Evolutionary conservation across 176 grass and related monocot genomes (phyloP).

Genomic region (Ananas comosus): DNA sequence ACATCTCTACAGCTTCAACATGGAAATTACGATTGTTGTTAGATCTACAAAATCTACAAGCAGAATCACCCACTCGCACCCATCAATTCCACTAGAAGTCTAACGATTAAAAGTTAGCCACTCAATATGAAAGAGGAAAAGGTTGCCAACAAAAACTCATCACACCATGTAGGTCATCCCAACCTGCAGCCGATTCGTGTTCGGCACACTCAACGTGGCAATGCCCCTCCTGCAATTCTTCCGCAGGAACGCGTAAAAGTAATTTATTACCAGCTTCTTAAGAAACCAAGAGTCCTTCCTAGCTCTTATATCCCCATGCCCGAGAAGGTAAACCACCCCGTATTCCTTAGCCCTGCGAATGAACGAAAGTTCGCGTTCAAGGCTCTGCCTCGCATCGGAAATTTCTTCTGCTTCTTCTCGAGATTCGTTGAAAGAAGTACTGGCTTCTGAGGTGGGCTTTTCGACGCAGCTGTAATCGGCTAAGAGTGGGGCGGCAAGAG

Average conservation of each 20-base stretch:
- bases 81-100: not conserved
- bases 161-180: conserved; percentile 98
- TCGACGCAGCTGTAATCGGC: conserved; percentile 19
- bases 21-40: not conserved
- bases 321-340: conserved; percentile 76
- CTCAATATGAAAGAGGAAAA: conserved; percentile 7
- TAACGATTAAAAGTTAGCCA: not conserved
- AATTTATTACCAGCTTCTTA: conserved; percentile 97
- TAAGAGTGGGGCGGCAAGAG: conserved; percentile 53
- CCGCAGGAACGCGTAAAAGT: conserved; percentile 86
- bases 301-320: conserved; percentile 77
- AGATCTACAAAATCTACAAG: not conserved
- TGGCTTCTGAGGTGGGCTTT: conserved; percentile 38
- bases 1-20: too few species aligned
- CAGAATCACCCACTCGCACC: not conserved
- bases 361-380: conserved; percentile 75
- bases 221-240: conserved; percentile 89
- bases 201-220: conserved; percentile 55
- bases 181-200: conserved; percentile 86
- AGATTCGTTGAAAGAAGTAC: conserved; percentile 41
- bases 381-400: conserved; percentile 36
- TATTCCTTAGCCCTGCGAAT: conserved; percentile 78
- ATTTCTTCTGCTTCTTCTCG: conserved; percentile 16
- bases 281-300: conserved; percentile 89
- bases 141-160: not conserved